A percentile compares a stretch with the other conserved stretches of the same genome.
Evolutionary conservation across 176 grass and related monocot genomes (phyloP).

Genomic region (Zizania latifolia): DNA sequence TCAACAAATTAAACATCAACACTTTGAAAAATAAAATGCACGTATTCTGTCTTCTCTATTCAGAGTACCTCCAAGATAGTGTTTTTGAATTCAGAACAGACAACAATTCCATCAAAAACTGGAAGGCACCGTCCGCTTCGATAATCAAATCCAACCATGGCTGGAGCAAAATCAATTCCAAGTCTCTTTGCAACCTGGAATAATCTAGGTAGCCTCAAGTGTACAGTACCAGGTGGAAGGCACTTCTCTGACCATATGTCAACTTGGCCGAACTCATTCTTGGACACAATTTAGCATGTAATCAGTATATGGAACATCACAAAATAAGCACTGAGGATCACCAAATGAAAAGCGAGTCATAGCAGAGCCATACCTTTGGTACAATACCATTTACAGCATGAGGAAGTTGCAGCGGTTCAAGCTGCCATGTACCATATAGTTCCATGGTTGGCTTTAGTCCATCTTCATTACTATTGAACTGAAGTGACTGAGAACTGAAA

Average conservation of each 20-base stretch:
- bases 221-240: slow-evolving; percentile 80
- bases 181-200: slow-evolving; percentile 82
- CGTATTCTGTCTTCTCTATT: background rate
- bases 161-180: slow-evolving; percentile 84
- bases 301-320: slow-evolving; percentile 16
- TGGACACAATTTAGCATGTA: slow-evolving; percentile 25
- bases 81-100: slow-evolving; percentile 70
- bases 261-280: slow-evolving; percentile 96
- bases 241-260: slow-evolving; percentile 98
- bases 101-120: slow-evolving; percentile 78
- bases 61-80: slow-evolving; percentile 77
- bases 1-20: background rate
- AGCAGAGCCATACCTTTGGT: slow-evolving; percentile 55
- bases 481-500: slow-evolving; percentile 38
- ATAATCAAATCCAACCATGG: slow-evolving; percentile 96
- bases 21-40: slow-evolving; percentile 12
- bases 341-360: background rate
- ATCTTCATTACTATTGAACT: slow-evolving; percentile 45
- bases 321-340: slow-evolving; percentile 26
- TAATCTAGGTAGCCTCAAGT: slow-evolving; percentile 83
- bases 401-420: slow-evolving; percentile 73
- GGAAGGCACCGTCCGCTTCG: slow-evolving; percentile 56
- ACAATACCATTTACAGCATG: slow-evolving; percentile 79
- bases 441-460: slow-evolving; percentile 46
- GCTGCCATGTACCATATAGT: slow-evolving; percentile 88